Evolutionary conservation across 169 alveolate species (phyloP), one percentile per base, ranked within the genome.

Genomic region (Eimeria acervulina): DNA sequence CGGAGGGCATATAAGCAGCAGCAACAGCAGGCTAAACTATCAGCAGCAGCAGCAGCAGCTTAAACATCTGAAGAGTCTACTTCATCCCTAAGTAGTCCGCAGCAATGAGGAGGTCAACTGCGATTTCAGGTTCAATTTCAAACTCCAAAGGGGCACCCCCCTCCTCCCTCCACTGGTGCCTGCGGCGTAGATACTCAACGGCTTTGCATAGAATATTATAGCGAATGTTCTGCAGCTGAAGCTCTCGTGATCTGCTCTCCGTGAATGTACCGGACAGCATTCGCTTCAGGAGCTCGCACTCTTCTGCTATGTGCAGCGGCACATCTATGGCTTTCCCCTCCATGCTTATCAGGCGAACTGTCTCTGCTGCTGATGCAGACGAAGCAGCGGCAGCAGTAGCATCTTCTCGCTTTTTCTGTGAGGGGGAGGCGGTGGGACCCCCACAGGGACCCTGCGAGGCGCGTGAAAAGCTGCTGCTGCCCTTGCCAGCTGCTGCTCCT

Each of bases 81-180:
- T 72, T 78, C 89, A 88, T 47, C 68, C 94, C 96, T 91, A 89
- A 90, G 83, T 95, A 97, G 81, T 88, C 84, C 51, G 96, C 97
- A 59, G 97, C 97, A 76, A 88, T 72, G 40, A 72, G 31, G 52
- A 80, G 97, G 78, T 95, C 91, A 59, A 81, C 95, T 55, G 95
- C 97, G 44, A 96, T 96, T 80, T 90, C 96, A 59, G 66, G 36
- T 47, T 78, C 95, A 31, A 61, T 96, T 61, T 92, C 95, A 72
- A 96, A 87, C 92, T 68, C 94, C n/a, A 78, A 70, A 36, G 74
- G 87, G 47, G 42, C 66, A 12, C 95, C 95, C 12, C 95, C 92
- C 0, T 63, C 95, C 23, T 44, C 85, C 70, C 88, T 33, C 95
- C 95, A 74, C 74, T 81, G 89, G n/a, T n/a, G 10, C 23, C 95